phyloP scores from a whole-genome alignment of 2,329 filamentous ascomycete species.

The Pyricularia sp. region DNA sequence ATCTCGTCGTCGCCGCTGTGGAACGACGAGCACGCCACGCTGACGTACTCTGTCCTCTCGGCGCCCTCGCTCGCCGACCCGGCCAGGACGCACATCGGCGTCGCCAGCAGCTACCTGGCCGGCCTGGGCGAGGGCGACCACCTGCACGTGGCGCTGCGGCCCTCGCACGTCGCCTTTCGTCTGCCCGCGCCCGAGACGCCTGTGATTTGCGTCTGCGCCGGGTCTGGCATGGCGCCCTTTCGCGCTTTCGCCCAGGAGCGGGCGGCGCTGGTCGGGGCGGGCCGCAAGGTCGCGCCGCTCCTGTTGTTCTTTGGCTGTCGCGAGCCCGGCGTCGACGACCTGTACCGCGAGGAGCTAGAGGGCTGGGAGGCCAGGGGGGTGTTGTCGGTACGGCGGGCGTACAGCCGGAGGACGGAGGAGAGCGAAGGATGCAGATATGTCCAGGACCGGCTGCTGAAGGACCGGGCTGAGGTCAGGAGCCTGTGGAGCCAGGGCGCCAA shows the following conservation, averaged over 20 bases:
- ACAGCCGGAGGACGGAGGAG: conserved; percentile 31
- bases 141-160: conserved; percentile 36
- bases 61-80: conserved; percentile 36
- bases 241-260: conserved; percentile 51
- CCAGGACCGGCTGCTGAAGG: conserved; percentile 36
- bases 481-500: conserved; percentile 28
- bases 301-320: conserved; percentile 56
- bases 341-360: conserved; percentile 46
- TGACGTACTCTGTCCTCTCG: conserved; percentile 57
- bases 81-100: conserved; percentile 36
- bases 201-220: conserved; percentile 37
- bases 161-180: conserved; percentile 30
- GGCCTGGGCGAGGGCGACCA: conserved; percentile 29
- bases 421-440: conserved; percentile 19
- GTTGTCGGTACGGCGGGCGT: conserved; percentile 49
- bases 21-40: conserved; percentile 41
- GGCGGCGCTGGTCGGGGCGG: conserved; percentile 33
- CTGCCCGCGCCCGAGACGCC: conserved; percentile 33
- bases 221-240: conserved; percentile 49
- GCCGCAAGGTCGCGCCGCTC: conserved; percentile 42
- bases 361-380: conserved; percentile 47
- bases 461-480: conserved; percentile 16
- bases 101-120: conserved; percentile 48
- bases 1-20: conserved; percentile 62
- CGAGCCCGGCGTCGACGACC: conserved; percentile 36